Conservation (phyloP, 2,329 filamentous ascomycete genomes). For the Botrytis fabae region DNA sequence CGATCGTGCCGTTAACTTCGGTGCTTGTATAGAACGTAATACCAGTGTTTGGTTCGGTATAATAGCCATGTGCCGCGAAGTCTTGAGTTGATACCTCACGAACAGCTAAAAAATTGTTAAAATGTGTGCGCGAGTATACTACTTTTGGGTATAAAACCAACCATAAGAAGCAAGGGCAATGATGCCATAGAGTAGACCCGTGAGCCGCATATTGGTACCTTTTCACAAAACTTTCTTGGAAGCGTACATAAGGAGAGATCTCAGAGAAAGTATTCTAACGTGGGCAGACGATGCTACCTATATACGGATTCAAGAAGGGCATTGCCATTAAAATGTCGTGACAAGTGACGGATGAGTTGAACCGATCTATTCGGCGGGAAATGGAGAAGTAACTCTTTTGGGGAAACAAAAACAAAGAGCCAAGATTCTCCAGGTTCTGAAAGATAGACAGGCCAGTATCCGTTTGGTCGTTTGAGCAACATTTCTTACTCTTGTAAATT, state of each 20-base stretch:
- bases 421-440: slow-evolving; percentile 1
- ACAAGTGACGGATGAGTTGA: background rate
- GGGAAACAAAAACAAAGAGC: background rate
- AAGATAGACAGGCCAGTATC: slow-evolving; percentile 25
- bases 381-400: background rate
- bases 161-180: slow-evolving; percentile 33
- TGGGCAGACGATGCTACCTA: background rate
- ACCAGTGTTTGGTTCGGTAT: slow-evolving; percentile 50
- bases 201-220: slow-evolving; percentile 34
- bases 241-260: background rate
- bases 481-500: background rate
- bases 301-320: background rate
- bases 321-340: background rate
- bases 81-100: slow-evolving; percentile 35
- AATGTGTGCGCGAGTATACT: background rate
- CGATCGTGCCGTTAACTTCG: slow-evolving; percentile 44
- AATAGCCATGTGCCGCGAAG: slow-evolving; percentile 40
- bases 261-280: background rate
- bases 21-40: slow-evolving; percentile 55
- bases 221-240: slow-evolving; percentile 18
- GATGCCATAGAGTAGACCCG: slow-evolving; percentile 31
- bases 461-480: slow-evolving; percentile 25
- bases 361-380: background rate
- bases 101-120: slow-evolving; percentile 30
- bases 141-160: slow-evolving; percentile 20